phyloP scores from a whole-genome alignment of 2,329 filamentous ascomycete genomes.

The Pseudogymnoascus sp. region DNA sequence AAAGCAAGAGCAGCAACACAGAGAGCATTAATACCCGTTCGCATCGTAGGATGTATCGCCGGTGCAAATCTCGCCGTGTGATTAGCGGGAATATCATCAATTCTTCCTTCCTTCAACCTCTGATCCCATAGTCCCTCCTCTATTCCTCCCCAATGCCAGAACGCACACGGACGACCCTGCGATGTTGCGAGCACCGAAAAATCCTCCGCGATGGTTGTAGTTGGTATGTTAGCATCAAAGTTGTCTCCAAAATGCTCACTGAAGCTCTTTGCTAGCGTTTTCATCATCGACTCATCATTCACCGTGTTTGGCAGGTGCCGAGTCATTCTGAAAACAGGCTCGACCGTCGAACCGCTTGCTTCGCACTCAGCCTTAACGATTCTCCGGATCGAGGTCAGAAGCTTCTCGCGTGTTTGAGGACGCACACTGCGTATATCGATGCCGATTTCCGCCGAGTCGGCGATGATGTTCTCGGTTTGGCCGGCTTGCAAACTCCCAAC shows the following conservation, averaged over 20 bases:
- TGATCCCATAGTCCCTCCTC: no score
- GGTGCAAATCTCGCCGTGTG: no score
- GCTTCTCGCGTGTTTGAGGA: constrained; percentile 26
- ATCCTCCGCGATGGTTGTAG: constrained; percentile 14
- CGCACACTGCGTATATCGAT: constrained; percentile 35
- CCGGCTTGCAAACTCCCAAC: constrained; percentile 38
- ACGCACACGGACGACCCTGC: no score
- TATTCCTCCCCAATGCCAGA: no score
- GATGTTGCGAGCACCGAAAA: no score
- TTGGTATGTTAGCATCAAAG: constrained; percentile 13
- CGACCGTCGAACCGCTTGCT: constrained; percentile 35
- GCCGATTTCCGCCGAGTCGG: constrained; percentile 34
- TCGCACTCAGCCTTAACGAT: constrained; percentile 46
- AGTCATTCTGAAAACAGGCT: constrained; percentile 17
- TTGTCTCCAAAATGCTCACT: no score
- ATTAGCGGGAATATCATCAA: no score
- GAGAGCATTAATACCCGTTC: no score
- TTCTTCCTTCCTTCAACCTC: no score
- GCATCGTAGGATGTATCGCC: no score
- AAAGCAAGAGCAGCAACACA: no score
- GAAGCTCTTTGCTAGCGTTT: constrained; percentile 8
- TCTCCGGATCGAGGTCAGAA: constrained; percentile 32
- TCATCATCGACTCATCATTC: constrained; percentile 19
- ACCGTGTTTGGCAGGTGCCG: constrained; percentile 18
- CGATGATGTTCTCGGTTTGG: constrained; percentile 38